A percentile compares a stretch with the other conserved stretches of the same genome.
phyloP scores from a whole-genome alignment of 805 yeast genomes.

The Suhomyces canberraensis region DNA sequence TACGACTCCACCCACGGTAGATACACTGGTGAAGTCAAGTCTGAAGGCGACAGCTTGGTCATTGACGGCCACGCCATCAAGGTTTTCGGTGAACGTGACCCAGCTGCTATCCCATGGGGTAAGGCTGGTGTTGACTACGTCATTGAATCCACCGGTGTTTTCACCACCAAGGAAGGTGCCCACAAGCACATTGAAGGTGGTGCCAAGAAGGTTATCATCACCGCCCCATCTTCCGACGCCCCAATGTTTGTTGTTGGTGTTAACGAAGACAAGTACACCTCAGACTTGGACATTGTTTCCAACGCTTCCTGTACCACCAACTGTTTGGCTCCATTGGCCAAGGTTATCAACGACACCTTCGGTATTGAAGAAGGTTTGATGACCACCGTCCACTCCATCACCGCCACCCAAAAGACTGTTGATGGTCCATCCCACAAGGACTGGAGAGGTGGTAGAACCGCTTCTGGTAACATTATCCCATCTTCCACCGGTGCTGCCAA shows the following conservation, averaged over 20 bases:
- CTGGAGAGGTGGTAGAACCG: constrained; percentile 41
- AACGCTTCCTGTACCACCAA: constrained; percentile 38
- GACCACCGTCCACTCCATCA: constrained; percentile 37
- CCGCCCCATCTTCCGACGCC: constrained; percentile 35
- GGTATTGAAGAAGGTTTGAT: constrained; percentile 36
- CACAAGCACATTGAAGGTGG: constrained; percentile 36
- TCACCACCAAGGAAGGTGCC: constrained; percentile 34
- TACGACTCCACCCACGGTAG: constrained; percentile 37
- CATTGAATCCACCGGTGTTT: constrained; percentile 35
- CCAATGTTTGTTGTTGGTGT: constrained; percentile 38
- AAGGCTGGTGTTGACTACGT: constrained; percentile 30
- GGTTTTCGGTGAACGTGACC: constrained; percentile 35
- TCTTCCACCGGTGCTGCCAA: constrained; percentile 38
- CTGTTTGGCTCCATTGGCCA: constrained; percentile 38
- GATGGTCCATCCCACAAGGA: constrained; percentile 39
- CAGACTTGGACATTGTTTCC: constrained; percentile 31
- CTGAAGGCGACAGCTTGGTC: constrained; percentile 22
- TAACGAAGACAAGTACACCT: constrained; percentile 31
- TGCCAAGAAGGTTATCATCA: constrained; percentile 34
- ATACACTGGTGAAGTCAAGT: constrained; percentile 27
- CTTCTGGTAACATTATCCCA: constrained; percentile 35
- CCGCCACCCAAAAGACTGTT: constrained; percentile 37
- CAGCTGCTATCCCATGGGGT: constrained; percentile 34
- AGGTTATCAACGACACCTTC: constrained; percentile 33
- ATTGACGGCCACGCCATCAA: constrained; percentile 27